Evolutionary conservation across 148 eudicot genomes (phyloP).

Genomic region (Mesembryanthemum crystallinum): DNA sequence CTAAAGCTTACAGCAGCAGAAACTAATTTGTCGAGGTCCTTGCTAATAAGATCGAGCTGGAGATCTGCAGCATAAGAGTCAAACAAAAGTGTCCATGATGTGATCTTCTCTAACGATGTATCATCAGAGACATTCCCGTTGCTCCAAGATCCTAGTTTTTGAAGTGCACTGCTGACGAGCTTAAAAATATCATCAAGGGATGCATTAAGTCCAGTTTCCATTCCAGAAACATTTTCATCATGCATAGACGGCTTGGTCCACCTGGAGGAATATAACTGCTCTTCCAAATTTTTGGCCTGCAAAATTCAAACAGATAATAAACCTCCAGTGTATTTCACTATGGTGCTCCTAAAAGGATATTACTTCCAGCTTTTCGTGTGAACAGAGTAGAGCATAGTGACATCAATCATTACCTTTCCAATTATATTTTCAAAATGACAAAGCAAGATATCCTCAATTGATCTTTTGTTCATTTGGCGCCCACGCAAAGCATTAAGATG

Average conservation of each 20-base stretch:
- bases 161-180: conserved; percentile 38
- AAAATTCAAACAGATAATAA: conserved; percentile 24
- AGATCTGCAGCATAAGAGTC: conserved; percentile 47
- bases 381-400: neutral
- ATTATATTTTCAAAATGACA: conserved; percentile 54
- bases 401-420: conserved; percentile 44
- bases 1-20: conserved; percentile 55
- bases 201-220: conserved; percentile 36
- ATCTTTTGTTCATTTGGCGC: conserved; percentile 36
- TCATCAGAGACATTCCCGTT: conserved; percentile 28
- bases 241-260: conserved; percentile 21
- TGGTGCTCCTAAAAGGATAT: neutral
- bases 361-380: neutral
- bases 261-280: conserved; percentile 36
- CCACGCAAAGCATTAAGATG: conserved; percentile 38
- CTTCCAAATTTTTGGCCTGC: conserved; percentile 50
- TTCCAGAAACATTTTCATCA: conserved; percentile 23
- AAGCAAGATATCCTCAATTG: conserved; percentile 53
- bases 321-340: neutral
- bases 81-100: conserved; percentile 51
- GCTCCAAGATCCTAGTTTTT: conserved; percentile 38
- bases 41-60: conserved; percentile 48
- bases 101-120: conserved; percentile 47
- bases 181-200: conserved; percentile 38
- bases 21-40: conserved; percentile 44